These are phyloP conservation scores for Lasiodiplodia citricola DNA, from an alignment of 2,329 filamentous ascomycete species.

Conservation along the genomic window DNA sequence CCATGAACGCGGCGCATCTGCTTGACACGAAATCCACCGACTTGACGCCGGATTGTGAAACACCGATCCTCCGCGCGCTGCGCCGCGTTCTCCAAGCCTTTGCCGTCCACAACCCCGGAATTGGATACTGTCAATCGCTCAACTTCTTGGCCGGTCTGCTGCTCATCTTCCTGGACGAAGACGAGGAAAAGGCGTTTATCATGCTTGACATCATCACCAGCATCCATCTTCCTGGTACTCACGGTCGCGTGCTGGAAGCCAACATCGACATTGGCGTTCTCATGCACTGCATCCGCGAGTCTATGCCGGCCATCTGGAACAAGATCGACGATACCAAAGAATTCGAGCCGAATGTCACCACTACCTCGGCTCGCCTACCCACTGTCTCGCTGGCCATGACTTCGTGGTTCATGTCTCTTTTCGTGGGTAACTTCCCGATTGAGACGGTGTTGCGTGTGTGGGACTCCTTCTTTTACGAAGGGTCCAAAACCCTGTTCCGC, in stretches of 20 bases:
- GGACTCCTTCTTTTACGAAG: constrained; percentile 96
- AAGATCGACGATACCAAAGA: constrained; percentile 82
- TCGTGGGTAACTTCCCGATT: constrained; percentile 89
- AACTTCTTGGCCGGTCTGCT: constrained; percentile 93
- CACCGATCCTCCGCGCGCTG: constrained; percentile 78
- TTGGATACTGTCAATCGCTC: constrained; percentile 94
- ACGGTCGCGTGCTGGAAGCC: constrained; percentile 87
- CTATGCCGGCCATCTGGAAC: constrained; percentile 81
- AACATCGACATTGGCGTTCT: constrained; percentile 94
- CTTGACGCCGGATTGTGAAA: constrained; percentile 57
- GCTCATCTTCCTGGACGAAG: constrained; percentile 78
- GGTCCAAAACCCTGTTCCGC: constrained; percentile 90
- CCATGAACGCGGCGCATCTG: constrained; percentile 33
- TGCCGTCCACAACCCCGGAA: constrained; percentile 85
- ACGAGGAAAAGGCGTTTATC: constrained; percentile 91
- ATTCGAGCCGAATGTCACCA: constrained; percentile 41
- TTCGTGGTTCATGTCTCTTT: constrained; percentile 98
- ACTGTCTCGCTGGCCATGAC: constrained; percentile 93
- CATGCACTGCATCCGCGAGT: constrained; percentile 84
- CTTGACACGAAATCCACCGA: constrained; percentile 23
- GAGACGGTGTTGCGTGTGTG: constrained; percentile 91
- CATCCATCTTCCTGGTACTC: constrained; percentile 86
- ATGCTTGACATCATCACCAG: constrained; percentile 91
- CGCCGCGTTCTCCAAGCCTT: constrained; percentile 89
- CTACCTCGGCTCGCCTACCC: constrained; percentile 64